Base-by-base conservation (phyloP, 495 filamentous ascomycete species). In the Xylaria intraflava region DNA sequence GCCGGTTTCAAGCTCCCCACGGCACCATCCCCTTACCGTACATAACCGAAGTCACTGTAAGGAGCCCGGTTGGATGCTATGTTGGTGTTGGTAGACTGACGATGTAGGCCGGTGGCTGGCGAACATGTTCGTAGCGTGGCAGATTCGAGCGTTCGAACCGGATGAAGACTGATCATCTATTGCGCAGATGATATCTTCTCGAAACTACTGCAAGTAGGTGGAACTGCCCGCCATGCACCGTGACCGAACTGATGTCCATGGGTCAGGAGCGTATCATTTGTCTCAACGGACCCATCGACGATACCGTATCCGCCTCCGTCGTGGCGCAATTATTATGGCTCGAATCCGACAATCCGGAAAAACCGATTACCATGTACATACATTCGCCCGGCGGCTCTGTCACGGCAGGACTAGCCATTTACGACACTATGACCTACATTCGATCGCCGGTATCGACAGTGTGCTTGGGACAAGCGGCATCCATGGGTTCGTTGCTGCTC, bases 371-470 rank as follows among this genome's bases (percentile, higher is more conserved):
- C 52, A 87, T 98, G 59, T 98, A 98, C 71, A 97, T 98, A 70
- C 94, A 98, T 70, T 92, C 89, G 0, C 94, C 94, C 2, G 93
- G 93, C 26, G 93, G 93, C 29, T 89, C 86, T n/a, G 93, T 98
- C 35, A 96, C 92, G 48, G 40, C 62, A 72, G 87, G 93, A 6
- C 79, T 98, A 26, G 91, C 93, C 42, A 96, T 98, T 65, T 98
- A 98, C 76, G 93, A 98, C 69, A 97, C 94, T 45, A 98, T 98
- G 92, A 84, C 85, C 55, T 98, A 97, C 72, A 97, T 98, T 70
- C 82, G 83, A 55, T 87, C 87, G 4, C 89, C 93, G 9, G 89
- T 97, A 4, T 86, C 84, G 38, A 98, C 93, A 2, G 95, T 97
- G 57, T 97, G 94, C 67, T 79, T 97, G 20, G 93, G 93, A 5